These are phyloP conservation scores for Syncephalastrum sp. DNA, from an alignment of 371 early-diverging fungal genomes.

Conservation along the genomic window DNA sequence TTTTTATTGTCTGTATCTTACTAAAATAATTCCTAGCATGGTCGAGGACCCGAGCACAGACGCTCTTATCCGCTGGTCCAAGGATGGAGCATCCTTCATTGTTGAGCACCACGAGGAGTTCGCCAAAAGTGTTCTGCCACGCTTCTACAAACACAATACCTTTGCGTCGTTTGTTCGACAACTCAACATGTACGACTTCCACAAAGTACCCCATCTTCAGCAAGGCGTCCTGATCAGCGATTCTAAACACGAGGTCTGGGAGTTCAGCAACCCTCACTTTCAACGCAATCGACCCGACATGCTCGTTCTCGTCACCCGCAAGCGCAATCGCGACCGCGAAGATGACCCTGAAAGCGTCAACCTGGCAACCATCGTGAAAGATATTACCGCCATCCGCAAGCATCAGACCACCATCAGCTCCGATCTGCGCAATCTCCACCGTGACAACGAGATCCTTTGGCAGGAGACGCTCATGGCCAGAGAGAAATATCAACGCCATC, in stretches of 20 bases:
- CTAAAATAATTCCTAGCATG: constrained; percentile 46
- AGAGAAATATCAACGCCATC: constrained; percentile 80
- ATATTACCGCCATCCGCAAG: constrained; percentile 77
- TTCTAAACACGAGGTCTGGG: constrained; percentile 44
- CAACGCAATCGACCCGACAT: constrained; percentile 52
- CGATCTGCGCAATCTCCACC: constrained; percentile 77
- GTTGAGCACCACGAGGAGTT: constrained; percentile 74
- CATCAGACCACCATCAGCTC: constrained; percentile 81
- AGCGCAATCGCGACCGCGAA: constrained; percentile 46
- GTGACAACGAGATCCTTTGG: constrained; percentile 85
- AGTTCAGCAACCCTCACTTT: constrained; percentile 54
- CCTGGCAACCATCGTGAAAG: constrained; percentile 58
- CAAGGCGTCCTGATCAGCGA: constrained; percentile 64
- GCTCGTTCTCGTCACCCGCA: constrained; percentile 48
- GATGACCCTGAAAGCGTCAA: constrained; percentile 33
- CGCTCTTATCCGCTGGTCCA: constrained; percentile 74
- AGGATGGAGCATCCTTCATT: constrained; percentile 71
- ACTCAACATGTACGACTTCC: constrained; percentile 79
- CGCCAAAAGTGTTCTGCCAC: constrained; percentile 71
- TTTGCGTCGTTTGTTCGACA: constrained; percentile 85
- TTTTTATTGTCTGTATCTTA: constrained; percentile 6
- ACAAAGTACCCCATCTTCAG: constrained; percentile 70
- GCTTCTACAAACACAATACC: constrained; percentile 83
- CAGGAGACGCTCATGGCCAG: constrained; percentile 69
- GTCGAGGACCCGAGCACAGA: constrained; percentile 63